These are phyloP conservation scores for Hawksworthiomyces lignivorus DNA, from an alignment of 2,329 filamentous ascomycete genomes.

Conservation along the genomic window DNA sequence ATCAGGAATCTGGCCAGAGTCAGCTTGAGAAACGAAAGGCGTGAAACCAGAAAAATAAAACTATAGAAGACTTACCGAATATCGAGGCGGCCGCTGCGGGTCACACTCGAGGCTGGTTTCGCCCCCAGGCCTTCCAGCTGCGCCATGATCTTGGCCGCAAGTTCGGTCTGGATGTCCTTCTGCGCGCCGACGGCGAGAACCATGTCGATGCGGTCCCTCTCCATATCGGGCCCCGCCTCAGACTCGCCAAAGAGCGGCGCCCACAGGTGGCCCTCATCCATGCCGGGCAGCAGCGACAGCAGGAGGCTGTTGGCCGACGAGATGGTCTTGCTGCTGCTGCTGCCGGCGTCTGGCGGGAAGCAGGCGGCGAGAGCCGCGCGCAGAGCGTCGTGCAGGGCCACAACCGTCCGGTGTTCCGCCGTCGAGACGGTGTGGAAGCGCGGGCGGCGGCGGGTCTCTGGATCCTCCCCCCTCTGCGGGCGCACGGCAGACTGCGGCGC, in stretches of 20 bases:
- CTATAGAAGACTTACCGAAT: conserved; percentile 38
- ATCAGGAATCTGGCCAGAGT: conserved; percentile 35
- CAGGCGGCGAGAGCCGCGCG: conserved; percentile 43
- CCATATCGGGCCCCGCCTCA: conserved; percentile 16
- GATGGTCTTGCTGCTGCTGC: background rate
- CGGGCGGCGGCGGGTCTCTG: conserved; percentile 12
- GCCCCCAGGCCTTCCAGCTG: conserved; percentile 48
- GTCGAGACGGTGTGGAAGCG: conserved; percentile 38
- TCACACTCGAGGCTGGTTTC: conserved; percentile 35
- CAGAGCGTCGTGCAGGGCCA: conserved; percentile 50
- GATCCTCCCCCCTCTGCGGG: background rate
- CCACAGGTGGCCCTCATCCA: conserved; percentile 39
- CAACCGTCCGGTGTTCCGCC: conserved; percentile 35
- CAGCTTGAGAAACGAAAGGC: background rate
- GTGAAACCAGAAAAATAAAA: too few relatives aligned
- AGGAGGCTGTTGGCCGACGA: conserved; percentile 37
- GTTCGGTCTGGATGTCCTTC: conserved; percentile 42
- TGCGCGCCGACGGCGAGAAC: conserved; percentile 55
- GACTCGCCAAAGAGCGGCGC: conserved; percentile 36
- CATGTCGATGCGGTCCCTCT: conserved; percentile 39
- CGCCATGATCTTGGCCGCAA: conserved; percentile 39
- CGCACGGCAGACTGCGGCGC: conserved; percentile 13
- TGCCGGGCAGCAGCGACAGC: conserved; percentile 40
- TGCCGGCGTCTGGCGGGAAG: conserved; percentile 31
- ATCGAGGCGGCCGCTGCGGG: conserved; percentile 49